phyloP scores from a whole-genome alignment of 1,139 yeast genomes.

The Arxiozyma bovina region DNA sequence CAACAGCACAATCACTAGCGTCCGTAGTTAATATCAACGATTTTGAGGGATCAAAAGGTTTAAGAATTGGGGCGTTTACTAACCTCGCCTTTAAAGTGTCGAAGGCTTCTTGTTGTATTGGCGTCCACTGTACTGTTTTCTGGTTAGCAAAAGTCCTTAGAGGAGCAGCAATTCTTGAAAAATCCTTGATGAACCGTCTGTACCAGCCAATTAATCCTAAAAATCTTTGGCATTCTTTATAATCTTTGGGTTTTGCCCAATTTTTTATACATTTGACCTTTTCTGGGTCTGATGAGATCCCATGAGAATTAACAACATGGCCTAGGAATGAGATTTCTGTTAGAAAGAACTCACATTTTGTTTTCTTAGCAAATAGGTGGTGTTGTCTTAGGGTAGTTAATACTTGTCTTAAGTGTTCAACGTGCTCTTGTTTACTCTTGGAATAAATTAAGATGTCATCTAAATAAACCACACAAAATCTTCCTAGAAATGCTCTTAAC shows the following conservation, averaged over 20 bases:
- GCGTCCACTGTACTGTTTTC: not conserved
- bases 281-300: not conserved
- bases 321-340: not conserved
- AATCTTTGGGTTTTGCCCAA: not conserved
- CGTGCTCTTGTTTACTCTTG: not conserved
- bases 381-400: not conserved
- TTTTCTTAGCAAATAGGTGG: not conserved
- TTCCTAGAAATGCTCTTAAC: not conserved
- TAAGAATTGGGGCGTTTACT: not conserved
- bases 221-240: constrained; percentile 1
- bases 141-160: not conserved
- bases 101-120: not conserved
- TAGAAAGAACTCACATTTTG: constrained; percentile 1
- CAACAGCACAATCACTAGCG: not conserved
- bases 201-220: constrained; percentile 1
- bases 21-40: not conserved
- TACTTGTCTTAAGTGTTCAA: not conserved
- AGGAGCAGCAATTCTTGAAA: not conserved
- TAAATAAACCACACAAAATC: no score
- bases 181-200: not conserved
- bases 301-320: not conserved
- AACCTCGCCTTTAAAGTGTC: not conserved
- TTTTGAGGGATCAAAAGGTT: constrained; percentile 1
- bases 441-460: no score
- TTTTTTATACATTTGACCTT: not conserved